A percentile compares a stretch with the other conserved stretches of the same genome.
These are phyloP conservation scores for Plectosphaerella sp. DNA, from an alignment of 2,329 filamentous ascomycete genomes.

Conservation along the genomic window DNA sequence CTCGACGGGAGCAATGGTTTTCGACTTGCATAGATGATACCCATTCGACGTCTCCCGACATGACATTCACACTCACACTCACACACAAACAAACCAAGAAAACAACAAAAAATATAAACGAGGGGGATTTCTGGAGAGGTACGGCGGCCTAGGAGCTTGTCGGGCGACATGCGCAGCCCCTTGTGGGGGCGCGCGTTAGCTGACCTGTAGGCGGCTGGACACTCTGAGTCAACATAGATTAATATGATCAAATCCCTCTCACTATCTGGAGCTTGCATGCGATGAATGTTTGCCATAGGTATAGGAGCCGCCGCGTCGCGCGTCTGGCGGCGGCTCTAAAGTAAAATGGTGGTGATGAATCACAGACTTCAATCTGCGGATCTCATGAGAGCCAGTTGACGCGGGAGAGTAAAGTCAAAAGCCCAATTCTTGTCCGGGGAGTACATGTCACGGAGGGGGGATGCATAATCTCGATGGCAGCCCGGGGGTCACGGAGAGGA, in stretches of 20 bases:
- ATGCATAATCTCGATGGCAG: too few species aligned
- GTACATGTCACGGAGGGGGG: neutral
- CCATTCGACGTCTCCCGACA: neutral
- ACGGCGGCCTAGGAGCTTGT: slow-evolving; percentile 7
- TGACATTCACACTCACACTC: slow-evolving; percentile 2
- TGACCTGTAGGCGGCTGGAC: too few species aligned
- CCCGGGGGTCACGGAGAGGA: too few species aligned
- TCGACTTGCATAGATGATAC: slow-evolving; percentile 4
- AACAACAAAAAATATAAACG: slow-evolving; percentile 11
- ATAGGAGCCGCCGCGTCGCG: slow-evolving; percentile 2
- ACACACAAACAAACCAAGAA: slow-evolving; percentile 9
- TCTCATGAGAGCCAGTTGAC: slow-evolving; percentile 4
- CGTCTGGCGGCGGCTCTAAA: slow-evolving; percentile 1
- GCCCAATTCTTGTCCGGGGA: slow-evolving; percentile 4
- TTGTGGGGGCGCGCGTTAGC: too few species aligned
- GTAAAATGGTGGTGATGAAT: neutral
- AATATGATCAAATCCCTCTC: neutral
- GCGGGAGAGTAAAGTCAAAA: neutral
- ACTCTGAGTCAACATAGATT: neutral
- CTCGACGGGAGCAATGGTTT: neutral
- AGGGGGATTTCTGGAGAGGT: slow-evolving; percentile 9
- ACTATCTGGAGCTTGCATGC: neutral
- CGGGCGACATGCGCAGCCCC: neutral
- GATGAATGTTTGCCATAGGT: slow-evolving; percentile 1
- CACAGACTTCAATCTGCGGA: neutral